These are phyloP conservation scores for Pterulicium gracile DNA, from an alignment of 1,284 basidiomycete species.

Conservation along the genomic window DNA sequence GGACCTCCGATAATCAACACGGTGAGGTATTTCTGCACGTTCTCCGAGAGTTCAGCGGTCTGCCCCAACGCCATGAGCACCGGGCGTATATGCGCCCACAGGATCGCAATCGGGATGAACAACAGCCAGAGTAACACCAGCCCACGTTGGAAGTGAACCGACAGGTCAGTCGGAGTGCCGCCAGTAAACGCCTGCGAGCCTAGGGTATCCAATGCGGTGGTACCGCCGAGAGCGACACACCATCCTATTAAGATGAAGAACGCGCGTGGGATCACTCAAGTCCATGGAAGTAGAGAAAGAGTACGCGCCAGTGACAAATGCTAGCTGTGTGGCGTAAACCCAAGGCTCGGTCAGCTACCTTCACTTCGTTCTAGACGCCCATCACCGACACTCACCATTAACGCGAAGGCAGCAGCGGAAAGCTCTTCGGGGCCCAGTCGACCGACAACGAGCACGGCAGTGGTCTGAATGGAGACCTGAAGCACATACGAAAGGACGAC, in stretches of 20 bases:
- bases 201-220: slow-evolving; percentile 67
- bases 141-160: slow-evolving; percentile 61
- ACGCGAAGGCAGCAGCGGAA: slow-evolving; percentile 58
- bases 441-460: slow-evolving; percentile 50
- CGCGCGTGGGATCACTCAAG: slow-evolving; percentile 36
- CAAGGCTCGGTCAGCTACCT: neutral
- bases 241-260: slow-evolving; percentile 36
- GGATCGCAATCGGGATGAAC: slow-evolving; percentile 45
- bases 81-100: slow-evolving; percentile 53
- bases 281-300: slow-evolving; percentile 14
- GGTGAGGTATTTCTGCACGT: slow-evolving; percentile 55
- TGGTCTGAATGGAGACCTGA: slow-evolving; percentile 64
- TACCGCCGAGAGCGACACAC: slow-evolving; percentile 66
- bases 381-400: slow-evolving; percentile 48
- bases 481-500: slow-evolving; percentile 57
- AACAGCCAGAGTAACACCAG: slow-evolving; percentile 50
- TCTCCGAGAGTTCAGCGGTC: slow-evolving; percentile 36
- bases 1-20: slow-evolving; percentile 55
- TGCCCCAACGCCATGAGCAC: slow-evolving; percentile 57
- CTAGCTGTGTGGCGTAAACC: slow-evolving; percentile 14
- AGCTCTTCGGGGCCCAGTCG: slow-evolving; percentile 58
- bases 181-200: slow-evolving; percentile 70
- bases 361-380: too few relatives aligned
- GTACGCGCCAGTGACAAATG: slow-evolving; percentile 65
- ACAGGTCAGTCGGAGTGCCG: slow-evolving; percentile 46